Base-by-base conservation (phyloP, 257 asterid genomes). In the Agastache rugosa region DNA sequence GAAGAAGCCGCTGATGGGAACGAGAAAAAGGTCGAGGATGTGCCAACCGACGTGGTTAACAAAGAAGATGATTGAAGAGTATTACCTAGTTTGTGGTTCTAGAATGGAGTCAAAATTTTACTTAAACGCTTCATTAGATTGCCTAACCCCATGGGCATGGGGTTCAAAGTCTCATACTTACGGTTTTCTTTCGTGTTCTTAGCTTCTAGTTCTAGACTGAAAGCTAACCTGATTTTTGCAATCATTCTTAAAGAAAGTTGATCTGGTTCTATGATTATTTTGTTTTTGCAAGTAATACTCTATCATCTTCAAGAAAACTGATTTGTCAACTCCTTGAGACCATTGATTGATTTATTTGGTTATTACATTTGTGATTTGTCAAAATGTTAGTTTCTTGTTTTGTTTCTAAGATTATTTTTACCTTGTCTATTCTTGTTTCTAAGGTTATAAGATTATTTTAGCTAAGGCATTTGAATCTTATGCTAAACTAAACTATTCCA, bases 1-100 rank as follows among this genome's bases (percentile, higher is more conserved):
- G 94, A 88, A 81, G 88, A 74, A 54, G 85, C 78, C 51, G 73
- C 75, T 0, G 80, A 66, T 50, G 91, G 75, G 55, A 72, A 62
- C 2, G 82, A 75, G 82, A 78, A 82, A 64, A 75, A 76, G 58
- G 78, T 59, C n/a, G 85, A 85, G 79, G 81, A 74, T 54, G 29
- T 6, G 37, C 69, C 23, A 31, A 17, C 79, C 58, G 68, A 56
- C 19, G 78, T 61, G 59, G 79, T 71, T 67, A 66, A 39, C 27
- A 37, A 81, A 65, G 79, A 37, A 60, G 86, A 78, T 17, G 74
- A 74, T 15, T 73, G 72, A 53, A 20, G 11, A 73, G 23, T 48
- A 37, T 64, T 31, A 10, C 80, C 58, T 47, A 35, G 76, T 51
- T 67, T n/a, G 14, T 72, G 81, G 37, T 55, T 71, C 31, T 76